These are phyloP conservation scores for Leptodontidium sp. DNA, from an alignment of 2,329 filamentous ascomycete genomes.

Conservation along the genomic window DNA sequence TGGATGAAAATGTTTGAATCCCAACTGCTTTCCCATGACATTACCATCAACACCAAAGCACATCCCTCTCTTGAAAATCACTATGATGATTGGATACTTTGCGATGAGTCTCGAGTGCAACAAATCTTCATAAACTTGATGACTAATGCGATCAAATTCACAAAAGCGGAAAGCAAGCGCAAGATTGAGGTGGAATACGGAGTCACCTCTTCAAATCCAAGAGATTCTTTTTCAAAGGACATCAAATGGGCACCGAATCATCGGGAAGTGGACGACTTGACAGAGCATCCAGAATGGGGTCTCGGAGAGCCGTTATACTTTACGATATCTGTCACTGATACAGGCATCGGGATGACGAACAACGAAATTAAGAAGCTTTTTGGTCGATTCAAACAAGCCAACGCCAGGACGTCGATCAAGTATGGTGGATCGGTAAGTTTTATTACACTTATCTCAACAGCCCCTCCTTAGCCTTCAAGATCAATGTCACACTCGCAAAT, in stretches of 20 bases:
- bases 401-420: constrained; percentile 75
- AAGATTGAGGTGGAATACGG: constrained; percentile 56
- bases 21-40: constrained; percentile 73
- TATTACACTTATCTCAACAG: background rate
- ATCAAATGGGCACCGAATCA: constrained; percentile 39
- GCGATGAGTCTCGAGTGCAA: constrained; percentile 78
- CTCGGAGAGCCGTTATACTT: constrained; percentile 66
- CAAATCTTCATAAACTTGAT: constrained; percentile 85
- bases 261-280: constrained; percentile 29
- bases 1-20: constrained; percentile 82
- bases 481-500: background rate
- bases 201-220: constrained; percentile 31
- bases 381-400: constrained; percentile 81
- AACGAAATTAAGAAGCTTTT: constrained; percentile 79
- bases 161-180: constrained; percentile 66
- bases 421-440: constrained; percentile 71
- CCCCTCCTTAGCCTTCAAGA: background rate
- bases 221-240: constrained; percentile 28
- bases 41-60: constrained; percentile 70
- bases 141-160: constrained; percentile 87
- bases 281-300: constrained; percentile 44
- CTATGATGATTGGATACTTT: constrained; percentile 68
- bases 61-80: constrained; percentile 67
- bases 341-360: constrained; percentile 74
- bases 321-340: constrained; percentile 78